Evolutionary conservation across 305 asterid genomes (phyloP), one percentile per base, ranked within the genome.

Genomic region (Solanum aculeatissimum): DNA sequence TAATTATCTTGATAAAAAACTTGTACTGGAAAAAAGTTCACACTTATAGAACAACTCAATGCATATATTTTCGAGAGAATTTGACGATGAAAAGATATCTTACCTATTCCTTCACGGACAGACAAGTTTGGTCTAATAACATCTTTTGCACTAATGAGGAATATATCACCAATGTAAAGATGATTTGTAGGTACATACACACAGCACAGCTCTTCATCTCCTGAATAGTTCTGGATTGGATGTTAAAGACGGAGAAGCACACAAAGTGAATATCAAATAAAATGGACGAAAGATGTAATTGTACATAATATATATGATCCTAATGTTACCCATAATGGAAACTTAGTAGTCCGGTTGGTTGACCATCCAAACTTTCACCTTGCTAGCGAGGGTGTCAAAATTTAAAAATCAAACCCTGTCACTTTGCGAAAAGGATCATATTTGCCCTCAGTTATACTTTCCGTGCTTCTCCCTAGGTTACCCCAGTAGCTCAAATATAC

Each of bases 51-150:
- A 70, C 23, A 82, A 69, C 35, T 42, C 58, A n/a, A 58, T 13
- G 66, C 38, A 55, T 25, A 62, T 38, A 43, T 7, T 47, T 29
- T 40, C 58, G 16, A 42, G 49, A 29, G 69, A 55, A 63, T 43
- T 13, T 49, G 69, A 74, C 9, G 1, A 80, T 7, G 55, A 13
- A 40, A 58, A 23, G 42, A 49, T 49, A 0, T 54, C 93, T 91
- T 91, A 94, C 98, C 98, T 83, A 94, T 94, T 78, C 98, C 98
- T 91, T 94, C 97, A 71, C 98, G 94, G 54, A 94, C 97, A 23
- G 98, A 94, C 88, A 94, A 89, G 90, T 90, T 94, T 68, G 98
- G 97, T 78, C 98, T 90, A 55, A 94, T 92, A 77, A 94, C 96
- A 89, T 94, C 98, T 72, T 87, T 92, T 82, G 97, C 90, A 87